Base-by-base conservation (phyloP, 2,329 filamentous ascomycete species). In the Fusarium phyllophilum region DNA sequence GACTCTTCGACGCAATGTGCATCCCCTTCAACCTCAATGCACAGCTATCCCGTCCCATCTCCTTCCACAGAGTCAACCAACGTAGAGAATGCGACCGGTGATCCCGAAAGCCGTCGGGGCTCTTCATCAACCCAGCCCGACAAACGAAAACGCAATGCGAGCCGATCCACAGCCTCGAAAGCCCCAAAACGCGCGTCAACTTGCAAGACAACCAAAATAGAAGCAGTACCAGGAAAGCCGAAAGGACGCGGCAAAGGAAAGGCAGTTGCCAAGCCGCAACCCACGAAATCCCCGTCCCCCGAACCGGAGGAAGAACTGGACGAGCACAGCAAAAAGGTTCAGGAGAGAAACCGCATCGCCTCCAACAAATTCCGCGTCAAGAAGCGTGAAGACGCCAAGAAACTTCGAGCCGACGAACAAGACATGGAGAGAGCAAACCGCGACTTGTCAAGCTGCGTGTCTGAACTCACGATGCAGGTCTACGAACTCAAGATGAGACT, bases 341-440 rank as follows among this genome's bases (percentile, higher is more conserved):
- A 76, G 5, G 68, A 71, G 34, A 63, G 76, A n/a, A 79, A 76
- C 24, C 76, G 78, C 15, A 26, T 76, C 14, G 77, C 78, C 8
- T 77, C 78, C 54, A 79, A 75, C 59, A 78, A 72, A 34, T 78
- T 78, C 36, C 75, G 78, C 3, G 20, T 68, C 33, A 77, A 70
- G 52, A 79, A 78, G 44, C 66, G 68, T 2, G 69, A 74, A 13
- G 66, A 74, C 18, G 65, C 68, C 3, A 60, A 36, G 7, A 71
- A 41, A 17, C 74, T 79, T 17, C 61, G 69, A 24, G 24, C 41
- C 2, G 44, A 73, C 24, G 74, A 78, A 20, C n/a, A 72, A 38
- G 63, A 49, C 10, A 68, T 79, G 54, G 67, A 78, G 39, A 59
- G 48, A 4, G 26, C 41, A 24, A 73, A 77, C 26, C 71, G 61